Evolutionary conservation across 2,329 filamentous ascomycete species (phyloP).

Genomic region (Botrytis sinoallii): DNA sequence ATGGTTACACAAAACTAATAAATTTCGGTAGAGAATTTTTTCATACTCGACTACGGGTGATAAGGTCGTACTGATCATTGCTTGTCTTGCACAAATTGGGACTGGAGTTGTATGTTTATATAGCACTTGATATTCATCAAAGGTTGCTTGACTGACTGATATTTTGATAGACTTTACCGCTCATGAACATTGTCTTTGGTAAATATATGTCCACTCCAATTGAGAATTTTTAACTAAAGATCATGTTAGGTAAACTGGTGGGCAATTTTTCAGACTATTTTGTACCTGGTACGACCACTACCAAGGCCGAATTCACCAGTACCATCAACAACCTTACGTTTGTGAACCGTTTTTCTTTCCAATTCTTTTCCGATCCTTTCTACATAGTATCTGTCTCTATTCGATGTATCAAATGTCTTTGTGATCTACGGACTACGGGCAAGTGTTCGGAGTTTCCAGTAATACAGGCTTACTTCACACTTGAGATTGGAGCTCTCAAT

Average conservation of each 20-base stretch:
- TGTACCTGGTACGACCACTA: slow-evolving; percentile 37
- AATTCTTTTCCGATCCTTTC: neutral
- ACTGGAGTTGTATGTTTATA: slow-evolving; percentile 29
- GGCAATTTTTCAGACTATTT: slow-evolving; percentile 33
- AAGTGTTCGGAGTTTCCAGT: neutral
- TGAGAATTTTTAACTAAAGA: neutral
- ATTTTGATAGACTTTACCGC: slow-evolving; percentile 47
- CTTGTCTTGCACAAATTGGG: slow-evolving; percentile 29
- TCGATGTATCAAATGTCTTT: neutral
- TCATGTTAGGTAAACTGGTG: slow-evolving; percentile 35
- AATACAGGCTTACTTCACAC: neutral
- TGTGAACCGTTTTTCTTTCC: slow-evolving; percentile 23
- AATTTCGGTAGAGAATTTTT: slow-evolving; percentile 31
- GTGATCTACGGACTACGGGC: neutral
- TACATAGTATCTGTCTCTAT: neutral
- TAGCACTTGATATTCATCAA: neutral
- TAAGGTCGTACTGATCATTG: slow-evolving; percentile 27
- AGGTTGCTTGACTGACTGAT: neutral
- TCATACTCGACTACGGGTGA: slow-evolving; percentile 31
- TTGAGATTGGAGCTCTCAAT: neutral
- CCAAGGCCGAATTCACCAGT: slow-evolving; percentile 42
- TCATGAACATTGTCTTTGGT: slow-evolving; percentile 61
- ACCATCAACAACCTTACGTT: slow-evolving; percentile 47
- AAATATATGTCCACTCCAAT: slow-evolving; percentile 24
- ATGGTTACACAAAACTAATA: neutral